Conservation (phyloP, 1,284 basidiomycete genomes). For the Athelia sp. region DNA sequence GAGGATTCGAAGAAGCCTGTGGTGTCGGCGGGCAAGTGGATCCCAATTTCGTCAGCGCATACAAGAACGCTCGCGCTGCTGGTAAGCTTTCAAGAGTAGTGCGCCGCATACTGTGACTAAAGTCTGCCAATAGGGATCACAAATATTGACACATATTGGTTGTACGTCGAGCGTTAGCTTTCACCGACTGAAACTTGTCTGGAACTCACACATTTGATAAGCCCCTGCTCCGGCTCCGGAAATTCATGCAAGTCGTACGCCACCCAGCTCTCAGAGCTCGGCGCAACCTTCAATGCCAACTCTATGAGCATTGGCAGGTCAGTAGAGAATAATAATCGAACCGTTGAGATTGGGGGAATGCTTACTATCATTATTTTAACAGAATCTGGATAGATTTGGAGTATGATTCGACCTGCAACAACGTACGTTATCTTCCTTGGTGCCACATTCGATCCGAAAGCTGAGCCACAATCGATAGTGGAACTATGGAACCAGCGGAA, state of each 20-base stretch:
- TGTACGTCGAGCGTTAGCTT: neutral
- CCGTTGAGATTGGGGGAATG: neutral
- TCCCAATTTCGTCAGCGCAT: constrained; percentile 1
- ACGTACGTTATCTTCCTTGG: neutral
- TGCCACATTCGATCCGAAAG: neutral
- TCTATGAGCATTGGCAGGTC: constrained; percentile 1
- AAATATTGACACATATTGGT: constrained; percentile 3
- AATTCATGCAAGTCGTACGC: constrained; percentile 2
- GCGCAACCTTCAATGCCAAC: neutral
- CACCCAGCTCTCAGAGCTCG: neutral
- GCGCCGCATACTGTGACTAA: no score
- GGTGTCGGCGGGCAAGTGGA: constrained; percentile 1
- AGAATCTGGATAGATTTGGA: constrained; percentile 2
- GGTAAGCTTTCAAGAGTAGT: no score
- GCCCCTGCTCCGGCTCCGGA: neutral
- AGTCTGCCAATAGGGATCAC: no score
- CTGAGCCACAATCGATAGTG: neutral
- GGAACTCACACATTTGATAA: neutral
- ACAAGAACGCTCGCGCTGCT: constrained; percentile 2
- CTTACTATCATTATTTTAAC: neutral
- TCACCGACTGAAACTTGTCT: neutral
- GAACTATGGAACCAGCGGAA: constrained; percentile 2
- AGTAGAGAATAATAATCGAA: neutral
- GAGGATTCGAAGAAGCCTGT: neutral
- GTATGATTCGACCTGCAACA: neutral